Evolutionary conservation across 179 eudicot genomes (phyloP), one percentile per base, ranked within the genome.

Genomic region (Vitellaria paradoxa): DNA sequence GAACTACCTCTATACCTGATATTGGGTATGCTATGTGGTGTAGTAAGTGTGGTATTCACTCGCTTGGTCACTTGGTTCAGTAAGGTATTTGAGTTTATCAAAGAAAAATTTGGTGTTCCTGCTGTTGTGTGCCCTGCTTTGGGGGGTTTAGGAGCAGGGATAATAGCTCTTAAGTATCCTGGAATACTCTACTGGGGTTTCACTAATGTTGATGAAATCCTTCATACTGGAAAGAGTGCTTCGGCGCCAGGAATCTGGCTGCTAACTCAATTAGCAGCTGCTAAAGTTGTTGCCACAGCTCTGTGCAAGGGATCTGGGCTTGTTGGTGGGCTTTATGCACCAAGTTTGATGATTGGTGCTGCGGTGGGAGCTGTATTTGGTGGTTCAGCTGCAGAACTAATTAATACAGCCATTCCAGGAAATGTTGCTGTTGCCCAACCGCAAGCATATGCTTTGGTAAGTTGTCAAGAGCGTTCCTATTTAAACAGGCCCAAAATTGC

Each of bases 311-410:
- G 97, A 50, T 96, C 99, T 78, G 99, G 99, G 73, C 97, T 96
- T 82, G 98, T 90, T 46, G 98, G 99, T 81, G 99, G 99, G 70
- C 84, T 96, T 37, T 96, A 93, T 91, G 98, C 98, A 40, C 99
- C 99, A 59, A 96, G 98, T 82, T 89, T 96, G 78, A 96, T 96
- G 99, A 96, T 96, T 81, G 99, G 99, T 84, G 98, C 99, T 83
- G 98, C 99, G 77, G 97, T 96, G 64, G 99, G 98, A 81, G 99
- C 98, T 77, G 99, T 96, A 66, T 96, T 96, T 85, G 99, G 99
- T 57, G 99, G 99, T 76, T 79, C 83, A 72, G 98, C 99, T 55
- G 97, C 91, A 53, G 88, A 92, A 81, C 59, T 93, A 66, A 90
- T 96, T 45, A 96, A 96, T 77, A 86, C 88, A 18, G 93, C 98